Base-by-base conservation (phyloP, 2,329 filamentous ascomycete species). In the Botryotinia narcissicola region DNA sequence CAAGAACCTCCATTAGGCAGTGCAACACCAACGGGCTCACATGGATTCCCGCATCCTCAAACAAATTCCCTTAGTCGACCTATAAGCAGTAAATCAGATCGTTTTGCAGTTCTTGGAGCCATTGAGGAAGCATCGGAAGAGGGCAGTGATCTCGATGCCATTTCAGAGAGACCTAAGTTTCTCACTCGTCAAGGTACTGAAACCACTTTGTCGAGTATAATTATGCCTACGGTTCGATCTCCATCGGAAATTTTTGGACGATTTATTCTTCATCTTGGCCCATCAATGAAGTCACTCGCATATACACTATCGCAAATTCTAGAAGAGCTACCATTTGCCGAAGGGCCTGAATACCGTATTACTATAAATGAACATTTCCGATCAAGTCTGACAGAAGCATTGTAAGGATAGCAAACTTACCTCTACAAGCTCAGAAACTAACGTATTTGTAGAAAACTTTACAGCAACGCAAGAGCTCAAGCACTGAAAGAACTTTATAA, bases 211-310 rank as follows among this genome's bases (percentile, higher is more conserved):
- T 68, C 73, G 9, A 79, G 75, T 63, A 80, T 37, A 67, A 78
- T 70, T 64, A 76, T 79, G 60, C 83, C 83, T 5, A 79, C 82
- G 0, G 87, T 89, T 73, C 86, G 85, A 54, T 87, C 89, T 2
- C 90, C 95, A 0, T 89, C 92, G 0, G 94, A 97, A 74, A 97
- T 98, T 76, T 98, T 98, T 80, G 90, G 94, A 18, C 87, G 95
- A 8, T 99, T 98, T 82, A 97, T 99, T 74, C 86, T 88, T 32
- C 90, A 96, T 77, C 85, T 99, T 35, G 96, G 96, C 0, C 96
- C 96, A 1, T 96, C 95, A 0, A 97, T 98, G 90, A 97, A 97
- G 82, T 98, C 95, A 0, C 84, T 99, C n/a, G 93, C 94, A 4
- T 96, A 92, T 78, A 98, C 96, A 0, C 83, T 99, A 57, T 93